These are phyloP conservation scores for Aureobasidium sp. DNA, from an alignment of 2,329 filamentous ascomycete genomes.

Conservation along the genomic window DNA sequence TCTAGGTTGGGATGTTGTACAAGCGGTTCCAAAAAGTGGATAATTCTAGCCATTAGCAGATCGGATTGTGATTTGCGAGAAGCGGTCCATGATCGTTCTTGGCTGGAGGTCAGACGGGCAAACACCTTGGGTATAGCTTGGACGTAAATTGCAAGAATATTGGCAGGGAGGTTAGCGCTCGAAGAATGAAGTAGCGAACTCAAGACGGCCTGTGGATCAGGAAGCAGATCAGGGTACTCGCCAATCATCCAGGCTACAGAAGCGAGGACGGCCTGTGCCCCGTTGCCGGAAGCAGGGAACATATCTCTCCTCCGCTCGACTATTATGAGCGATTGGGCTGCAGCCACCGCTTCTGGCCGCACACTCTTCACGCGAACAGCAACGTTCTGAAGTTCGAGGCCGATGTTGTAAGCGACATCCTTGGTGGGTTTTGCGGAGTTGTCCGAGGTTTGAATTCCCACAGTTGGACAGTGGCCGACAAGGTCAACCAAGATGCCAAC, in stretches of 20 bases:
- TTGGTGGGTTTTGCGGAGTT: conserved; percentile 13
- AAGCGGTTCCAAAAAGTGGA: conserved; percentile 74
- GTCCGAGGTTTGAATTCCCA: conserved; percentile 20
- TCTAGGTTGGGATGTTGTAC: conserved; percentile 79
- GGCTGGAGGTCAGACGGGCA: conserved; percentile 59
- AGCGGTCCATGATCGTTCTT: conserved; percentile 60
- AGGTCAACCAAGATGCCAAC: conserved; percentile 83
- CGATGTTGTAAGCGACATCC: conserved; percentile 61
- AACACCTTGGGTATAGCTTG: conserved; percentile 86
- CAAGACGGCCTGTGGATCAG: conserved; percentile 64
- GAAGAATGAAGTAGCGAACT: conserved; percentile 65
- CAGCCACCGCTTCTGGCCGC: conserved; percentile 69
- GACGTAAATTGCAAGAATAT: conserved; percentile 68
- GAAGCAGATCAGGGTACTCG: conserved; percentile 72
- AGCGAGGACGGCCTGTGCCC: conserved; percentile 59
- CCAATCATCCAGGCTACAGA: conserved; percentile 80
- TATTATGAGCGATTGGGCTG: conserved; percentile 69
- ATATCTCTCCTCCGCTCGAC: conserved; percentile 53
- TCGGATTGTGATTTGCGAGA: conserved; percentile 67
- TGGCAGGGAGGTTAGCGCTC: conserved; percentile 51
- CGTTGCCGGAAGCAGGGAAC: conserved; percentile 45
- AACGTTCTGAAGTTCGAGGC: conserved; percentile 79
- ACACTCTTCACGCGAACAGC: conserved; percentile 86
- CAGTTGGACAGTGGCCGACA: conserved; percentile 59
- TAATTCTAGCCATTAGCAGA: conserved; percentile 71